A percentile compares a stretch with the other conserved stretches of the same genome.
Conservation (phyloP, 2,329 filamentous ascomycete genomes). For the Orbilia blumenaviensis region DNA sequence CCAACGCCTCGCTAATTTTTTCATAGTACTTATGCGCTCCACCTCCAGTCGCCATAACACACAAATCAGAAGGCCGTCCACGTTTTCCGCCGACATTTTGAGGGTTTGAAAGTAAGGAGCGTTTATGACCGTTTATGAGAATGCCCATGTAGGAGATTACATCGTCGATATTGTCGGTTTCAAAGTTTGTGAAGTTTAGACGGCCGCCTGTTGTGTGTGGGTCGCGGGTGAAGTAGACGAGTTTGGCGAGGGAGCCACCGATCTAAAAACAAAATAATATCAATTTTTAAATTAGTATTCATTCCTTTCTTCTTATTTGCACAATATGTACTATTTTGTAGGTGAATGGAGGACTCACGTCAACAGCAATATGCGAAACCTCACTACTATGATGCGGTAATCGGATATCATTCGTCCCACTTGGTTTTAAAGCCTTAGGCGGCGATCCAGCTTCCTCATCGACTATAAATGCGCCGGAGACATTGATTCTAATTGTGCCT, state of each 20-base stretch:
- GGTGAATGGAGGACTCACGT: conserved; percentile 70
- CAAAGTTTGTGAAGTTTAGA: conserved; percentile 94
- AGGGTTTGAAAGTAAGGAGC: conserved; percentile 63
- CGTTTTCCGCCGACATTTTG: conserved; percentile 66
- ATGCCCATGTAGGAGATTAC: conserved; percentile 87
- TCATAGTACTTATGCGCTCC: conserved; percentile 98
- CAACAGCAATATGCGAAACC: conserved; percentile 95
- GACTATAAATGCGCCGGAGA: conserved; percentile 94
- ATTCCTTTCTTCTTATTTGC: too few relatives aligned
- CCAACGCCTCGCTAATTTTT: conserved; percentile 78
- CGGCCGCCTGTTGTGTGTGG: conserved; percentile 76
- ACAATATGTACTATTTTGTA: too few relatives aligned
- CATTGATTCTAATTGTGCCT: conserved; percentile 74
- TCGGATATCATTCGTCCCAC: conserved; percentile 90
- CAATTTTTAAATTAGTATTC: conserved; percentile 27
- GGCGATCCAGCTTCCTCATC: conserved; percentile 73
- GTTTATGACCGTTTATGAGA: conserved; percentile 78
- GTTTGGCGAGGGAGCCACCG: conserved; percentile 91
- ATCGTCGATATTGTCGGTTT: conserved; percentile 91
- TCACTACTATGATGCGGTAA: conserved; percentile 93
- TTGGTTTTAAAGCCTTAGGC: conserved; percentile 57
- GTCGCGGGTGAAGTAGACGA: conserved; percentile 96
- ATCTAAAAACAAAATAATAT: too few relatives aligned
- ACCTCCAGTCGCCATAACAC: conserved; percentile 94
- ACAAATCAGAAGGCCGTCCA: conserved; percentile 76